Percentiles rank a stretch among this genome's conserved stretches.
Conservation (phyloP, 495 filamentous ascomycete genomes). For the Podospora pseudocomata region DNA sequence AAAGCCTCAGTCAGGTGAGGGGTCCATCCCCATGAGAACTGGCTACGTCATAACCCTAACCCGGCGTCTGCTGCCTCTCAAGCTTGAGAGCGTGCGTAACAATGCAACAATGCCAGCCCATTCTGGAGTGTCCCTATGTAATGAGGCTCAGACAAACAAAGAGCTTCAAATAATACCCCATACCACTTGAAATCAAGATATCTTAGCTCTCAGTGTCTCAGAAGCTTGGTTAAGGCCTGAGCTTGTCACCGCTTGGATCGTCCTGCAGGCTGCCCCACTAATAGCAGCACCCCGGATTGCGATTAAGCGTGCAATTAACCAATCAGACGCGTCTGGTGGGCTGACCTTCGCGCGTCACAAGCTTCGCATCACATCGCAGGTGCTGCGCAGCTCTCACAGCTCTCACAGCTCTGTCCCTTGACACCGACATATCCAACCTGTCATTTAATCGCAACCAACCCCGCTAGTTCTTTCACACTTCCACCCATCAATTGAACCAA, state of each 20-base stretch:
- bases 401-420: neutral
- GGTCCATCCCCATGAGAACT: neutral
- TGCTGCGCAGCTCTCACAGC: neutral
- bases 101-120: neutral
- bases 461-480: neutral
- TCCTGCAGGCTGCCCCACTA: neutral
- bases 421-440: neutral
- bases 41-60: conserved; percentile 26
- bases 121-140: neutral
- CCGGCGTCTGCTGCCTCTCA: neutral
- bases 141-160: neutral
- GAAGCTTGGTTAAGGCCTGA: neutral
- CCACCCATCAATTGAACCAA: neutral
- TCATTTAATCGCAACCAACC: neutral
- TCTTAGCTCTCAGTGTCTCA: neutral
- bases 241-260: neutral
- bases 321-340: conserved; percentile 32
- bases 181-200: neutral
- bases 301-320: conserved; percentile 15
- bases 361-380: conserved; percentile 13
- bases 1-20: conserved; percentile 8
- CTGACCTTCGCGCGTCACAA: conserved; percentile 27
- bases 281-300: neutral
- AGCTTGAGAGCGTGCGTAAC: neutral
- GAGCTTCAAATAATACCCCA: neutral